Base-by-base conservation (phyloP, 495 filamentous ascomycete species). In the Penicillium subrubescens region DNA sequence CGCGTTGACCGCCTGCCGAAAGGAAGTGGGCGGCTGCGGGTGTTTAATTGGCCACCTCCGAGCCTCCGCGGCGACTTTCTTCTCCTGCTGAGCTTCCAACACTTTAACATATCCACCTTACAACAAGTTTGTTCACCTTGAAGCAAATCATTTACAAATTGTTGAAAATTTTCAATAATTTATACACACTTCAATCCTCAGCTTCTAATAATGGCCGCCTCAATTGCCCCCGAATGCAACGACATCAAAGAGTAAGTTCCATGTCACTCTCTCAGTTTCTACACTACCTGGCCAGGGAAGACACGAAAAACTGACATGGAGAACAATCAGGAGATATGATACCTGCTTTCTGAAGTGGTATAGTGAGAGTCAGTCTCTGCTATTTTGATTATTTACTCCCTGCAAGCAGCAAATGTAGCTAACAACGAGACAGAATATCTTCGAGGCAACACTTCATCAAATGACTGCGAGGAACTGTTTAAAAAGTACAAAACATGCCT, bases 261-360 rank as follows among this genome's bases (percentile, higher is more conserved):
- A 48, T 12, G 31, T 46, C n/a, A 15, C 39, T 62, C 48, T 53
- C 31, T 37, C 35, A n/a, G 53, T 21, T 59, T 66, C 44, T 23
- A 62, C 43, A 62, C 57, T 17, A 43, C 10, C 15, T 52, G 23
- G 27, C 21, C 21, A 19, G 17, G 15, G 14, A 54, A 52, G 27
- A 54, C 27, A 17, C 34, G 8, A n/a, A 37, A 35, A 58, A 64
- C 71, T 78, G 63, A 81, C 41, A 33, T 55, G 3, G 14, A 14
- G 43, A 8, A 11, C 44, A 56, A 34, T 10, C 61, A 92, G 90
- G 67, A 90, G 88, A 71, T 97, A 97, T 74, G 93, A 97, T 71
- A 91, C 87, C 52, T 97, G 93, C 77, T 97, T 97, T 69, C 77
- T 97, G 46, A 96, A 94, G 74, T 97, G 93, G 93, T 97, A 97